These are phyloP conservation scores for Trichoderma atroviride DNA, from an alignment of 2,329 filamentous ascomycete genomes.

Conservation along the genomic window DNA sequence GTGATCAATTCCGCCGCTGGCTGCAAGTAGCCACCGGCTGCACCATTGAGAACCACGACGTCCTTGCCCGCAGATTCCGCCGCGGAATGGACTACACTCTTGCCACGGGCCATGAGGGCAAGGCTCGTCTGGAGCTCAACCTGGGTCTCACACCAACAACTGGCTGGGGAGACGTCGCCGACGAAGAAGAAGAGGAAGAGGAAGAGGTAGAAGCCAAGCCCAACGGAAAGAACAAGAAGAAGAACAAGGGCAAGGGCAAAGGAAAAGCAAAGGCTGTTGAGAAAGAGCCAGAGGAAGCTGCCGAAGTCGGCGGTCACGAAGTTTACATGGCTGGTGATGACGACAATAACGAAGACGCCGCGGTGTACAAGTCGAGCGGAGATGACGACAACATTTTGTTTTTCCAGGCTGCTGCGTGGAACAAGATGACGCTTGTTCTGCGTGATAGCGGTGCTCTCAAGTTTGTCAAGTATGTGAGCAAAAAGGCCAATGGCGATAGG, in stretches of 20 bases:
- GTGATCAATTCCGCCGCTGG: conserved; percentile 86
- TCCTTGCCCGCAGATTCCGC: conserved; percentile 85
- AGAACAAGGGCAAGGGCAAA: conserved; percentile 38
- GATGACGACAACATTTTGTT: conserved; percentile 75
- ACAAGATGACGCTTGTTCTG: conserved; percentile 86
- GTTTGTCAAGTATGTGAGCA: conserved; percentile 96
- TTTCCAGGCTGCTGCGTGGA: conserved; percentile 73
- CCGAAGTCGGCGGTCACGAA: conserved; percentile 74
- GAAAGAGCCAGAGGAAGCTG: conserved; percentile 41
- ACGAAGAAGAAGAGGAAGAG: conserved; percentile 48
- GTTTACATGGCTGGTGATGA: conserved; percentile 94
- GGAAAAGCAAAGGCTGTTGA: conserved; percentile 35
- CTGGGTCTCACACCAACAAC: conserved; percentile 81
- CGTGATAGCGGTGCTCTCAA: conserved; percentile 83
- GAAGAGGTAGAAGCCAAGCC: conserved; percentile 39
- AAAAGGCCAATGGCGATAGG: conserved; percentile 78
- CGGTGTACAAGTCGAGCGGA: conserved; percentile 77
- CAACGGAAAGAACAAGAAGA: conserved; percentile 33
- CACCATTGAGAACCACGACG: conserved; percentile 70
- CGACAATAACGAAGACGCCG: conserved; percentile 72
- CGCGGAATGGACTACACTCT: conserved; percentile 89
- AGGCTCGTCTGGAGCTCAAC: conserved; percentile 83
- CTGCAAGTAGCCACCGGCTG: conserved; percentile 80
- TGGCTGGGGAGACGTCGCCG: conserved; percentile 78
- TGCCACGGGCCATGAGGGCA: conserved; percentile 78